These are phyloP conservation scores for Daldinia bambusicola DNA, from an alignment of 495 filamentous ascomycete species.

Conservation along the genomic window DNA sequence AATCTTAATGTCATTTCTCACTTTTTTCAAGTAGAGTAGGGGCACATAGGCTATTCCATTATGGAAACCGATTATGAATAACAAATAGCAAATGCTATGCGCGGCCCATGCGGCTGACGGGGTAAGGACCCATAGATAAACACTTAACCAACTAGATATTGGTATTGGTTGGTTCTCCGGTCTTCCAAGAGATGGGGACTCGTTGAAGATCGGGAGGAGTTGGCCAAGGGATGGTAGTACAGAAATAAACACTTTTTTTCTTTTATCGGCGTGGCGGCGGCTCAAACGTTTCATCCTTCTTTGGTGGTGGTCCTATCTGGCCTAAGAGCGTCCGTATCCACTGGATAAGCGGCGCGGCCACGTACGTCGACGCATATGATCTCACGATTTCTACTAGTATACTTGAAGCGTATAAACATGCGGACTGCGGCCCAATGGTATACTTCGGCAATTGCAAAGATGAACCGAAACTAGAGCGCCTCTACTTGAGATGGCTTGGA, in stretches of 20 bases:
- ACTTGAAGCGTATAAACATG: not conserved
- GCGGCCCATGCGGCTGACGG: not conserved
- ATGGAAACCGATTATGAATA: too few relatives aligned
- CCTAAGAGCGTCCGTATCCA: conserved; percentile 18
- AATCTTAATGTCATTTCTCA: not conserved
- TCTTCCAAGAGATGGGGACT: conserved; percentile 7
- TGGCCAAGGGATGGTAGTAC: conserved; percentile 3
- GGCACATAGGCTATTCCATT: not conserved
- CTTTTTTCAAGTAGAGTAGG: not conserved
- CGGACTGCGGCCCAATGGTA: conserved; percentile 4
- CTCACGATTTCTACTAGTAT: not conserved
- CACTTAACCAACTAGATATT: conserved; percentile 2
- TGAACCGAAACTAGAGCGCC: conserved; percentile 3
- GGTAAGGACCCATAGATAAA: not conserved
- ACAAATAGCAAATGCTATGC: not conserved
- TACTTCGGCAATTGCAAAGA: not conserved
- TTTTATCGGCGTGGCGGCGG: conserved; percentile 27
- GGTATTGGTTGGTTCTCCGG: conserved; percentile 5
- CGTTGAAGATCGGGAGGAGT: conserved; percentile 10
- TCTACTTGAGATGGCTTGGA: not conserved
- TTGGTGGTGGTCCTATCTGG: not conserved
- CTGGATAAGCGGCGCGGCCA: conserved; percentile 10
- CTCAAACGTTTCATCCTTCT: conserved; percentile 37
- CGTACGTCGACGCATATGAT: conserved; percentile 1
- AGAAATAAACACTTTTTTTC: not conserved